Base-by-base conservation (phyloP, 768 basidiomycete species). In the Trametopsis cervina region DNA sequence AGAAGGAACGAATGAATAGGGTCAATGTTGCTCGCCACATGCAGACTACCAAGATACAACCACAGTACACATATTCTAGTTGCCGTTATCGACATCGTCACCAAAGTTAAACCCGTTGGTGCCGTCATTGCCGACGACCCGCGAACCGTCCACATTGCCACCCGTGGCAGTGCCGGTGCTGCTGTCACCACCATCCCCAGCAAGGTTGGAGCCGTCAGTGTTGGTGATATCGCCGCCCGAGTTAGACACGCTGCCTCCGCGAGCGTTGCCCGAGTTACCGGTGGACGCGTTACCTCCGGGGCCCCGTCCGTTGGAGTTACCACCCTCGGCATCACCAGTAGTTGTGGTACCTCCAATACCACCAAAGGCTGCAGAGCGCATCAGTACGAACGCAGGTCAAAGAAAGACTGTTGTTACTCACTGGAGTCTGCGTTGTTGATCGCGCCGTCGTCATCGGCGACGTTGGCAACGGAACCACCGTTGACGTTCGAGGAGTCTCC, bases 51-150 rank as follows among this genome's bases (percentile, higher is more conserved):
- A 15, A 33, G 9, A 33, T 33, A 33, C 29, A 15, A n/a, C n/a
- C n/a, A n/a, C n/a, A n/a, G n/a, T 7, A 33, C 9, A 7, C 29
- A 33, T 15, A 40, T 49, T 35, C 36, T 55, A 17, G 44, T 56
- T 46, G 54, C 55, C 23, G 50, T 47, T 17, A 52, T 48, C 33
- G 26, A 55, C 27, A 47, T 54, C 22, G 52, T 51, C 23, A 54
- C 52, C 33, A 50, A 54, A 40, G 45, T 36, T 20, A 46, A 33
- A 33, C 40, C 23, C 47, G 47, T 38, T 15, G 49, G 43, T 17
- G 48, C 56, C 25, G 40, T 46, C 15, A 21, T 12, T 9, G 35
- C 15, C 25, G 26, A 20, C 27, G 21, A 11, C 45, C 17, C 45
- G 33, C 20, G 45, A 46, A 23, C 39, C 24, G 44, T 39, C 23